phyloP scores from a whole-genome alignment of 2,329 filamentous ascomycete genomes.

The Drechslerella stenobrocha region DNA sequence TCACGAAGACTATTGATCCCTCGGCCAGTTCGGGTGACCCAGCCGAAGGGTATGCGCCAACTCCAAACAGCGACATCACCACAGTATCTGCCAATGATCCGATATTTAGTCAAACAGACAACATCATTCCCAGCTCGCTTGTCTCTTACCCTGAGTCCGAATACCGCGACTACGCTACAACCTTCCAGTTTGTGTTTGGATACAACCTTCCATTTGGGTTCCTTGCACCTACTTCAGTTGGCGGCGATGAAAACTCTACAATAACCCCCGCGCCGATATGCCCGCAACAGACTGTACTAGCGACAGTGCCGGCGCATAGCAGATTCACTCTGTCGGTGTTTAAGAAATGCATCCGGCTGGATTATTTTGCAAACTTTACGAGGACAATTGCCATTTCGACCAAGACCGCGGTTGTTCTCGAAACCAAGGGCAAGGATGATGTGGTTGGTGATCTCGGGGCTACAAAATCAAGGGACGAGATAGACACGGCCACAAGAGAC shows the following conservation, averaged over 20 bases:
- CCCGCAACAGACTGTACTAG: constrained; percentile 17
- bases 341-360: constrained; percentile 6
- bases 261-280: constrained; percentile 11
- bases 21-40: neutral
- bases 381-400: constrained; percentile 15
- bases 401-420: constrained; percentile 38
- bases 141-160: constrained; percentile 8
- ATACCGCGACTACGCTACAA: constrained; percentile 3
- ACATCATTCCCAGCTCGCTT: constrained; percentile 24
- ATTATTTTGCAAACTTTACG: constrained; percentile 20
- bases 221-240: neutral
- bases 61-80: neutral
- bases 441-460: neutral
- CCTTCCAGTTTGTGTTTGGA: constrained; percentile 25
- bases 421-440: constrained; percentile 25
- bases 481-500: neutral
- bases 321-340: neutral
- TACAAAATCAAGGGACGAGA: constrained; percentile 3
- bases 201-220: constrained; percentile 13
- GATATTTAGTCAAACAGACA: constrained; percentile 27
- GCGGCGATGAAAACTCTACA: neutral
- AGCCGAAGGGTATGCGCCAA: neutral
- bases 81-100: constrained; percentile 28
- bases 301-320: constrained; percentile 20
- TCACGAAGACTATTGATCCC: constrained; percentile 20